phyloP scores from a whole-genome alignment of 2,329 filamentous ascomycete genomes.

The Waltergamsia citrina region DNA sequence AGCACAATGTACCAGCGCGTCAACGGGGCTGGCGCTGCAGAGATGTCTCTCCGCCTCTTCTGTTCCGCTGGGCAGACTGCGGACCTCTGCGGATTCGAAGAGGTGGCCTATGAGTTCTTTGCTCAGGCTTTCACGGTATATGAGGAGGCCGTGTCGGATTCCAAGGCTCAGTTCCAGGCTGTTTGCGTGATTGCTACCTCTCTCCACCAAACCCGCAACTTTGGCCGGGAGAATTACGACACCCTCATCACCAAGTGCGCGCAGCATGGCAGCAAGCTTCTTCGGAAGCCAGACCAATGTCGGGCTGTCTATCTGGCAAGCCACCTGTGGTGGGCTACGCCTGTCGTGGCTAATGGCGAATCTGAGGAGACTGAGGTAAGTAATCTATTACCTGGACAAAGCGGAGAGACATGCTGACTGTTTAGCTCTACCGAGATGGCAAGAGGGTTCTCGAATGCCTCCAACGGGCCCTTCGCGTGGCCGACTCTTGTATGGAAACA shows the following conservation, averaged over 20 bases:
- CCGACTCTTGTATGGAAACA: slow-evolving; percentile 98
- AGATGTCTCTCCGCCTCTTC: slow-evolving; percentile 83
- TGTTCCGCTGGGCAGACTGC: slow-evolving; percentile 88
- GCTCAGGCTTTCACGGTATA: slow-evolving; percentile 98
- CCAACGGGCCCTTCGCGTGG: slow-evolving; percentile 88
- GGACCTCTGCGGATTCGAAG: slow-evolving; percentile 84
- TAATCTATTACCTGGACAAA: slow-evolving; percentile 9
- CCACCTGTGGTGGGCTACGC: slow-evolving; percentile 96
- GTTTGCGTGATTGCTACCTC: slow-evolving; percentile 90
- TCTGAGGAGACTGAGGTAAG: slow-evolving; percentile 72
- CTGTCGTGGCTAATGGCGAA: slow-evolving; percentile 66
- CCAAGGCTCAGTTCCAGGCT: slow-evolving; percentile 93
- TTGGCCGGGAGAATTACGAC: slow-evolving; percentile 96
- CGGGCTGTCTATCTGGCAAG: slow-evolving; percentile 93
- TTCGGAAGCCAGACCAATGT: slow-evolving; percentile 97
- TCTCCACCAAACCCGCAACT: slow-evolving; percentile 79
- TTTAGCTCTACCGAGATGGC: slow-evolving; percentile 89
- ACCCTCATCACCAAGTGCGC: slow-evolving; percentile 97
- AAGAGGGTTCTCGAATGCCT: slow-evolving; percentile 95
- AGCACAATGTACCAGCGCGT: slow-evolving; percentile 84
- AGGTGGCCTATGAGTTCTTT: slow-evolving; percentile 96
- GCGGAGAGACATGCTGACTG: slow-evolving; percentile 11
- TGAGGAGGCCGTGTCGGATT: slow-evolving; percentile 92
- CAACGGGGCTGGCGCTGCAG: slow-evolving; percentile 65
- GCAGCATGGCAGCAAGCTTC: slow-evolving; percentile 88